A percentile compares a stretch with the other conserved stretches of the same genome.
Conservation (phyloP, 2,329 filamentous ascomycete genomes). For the Reticulascus tulasneorum region DNA sequence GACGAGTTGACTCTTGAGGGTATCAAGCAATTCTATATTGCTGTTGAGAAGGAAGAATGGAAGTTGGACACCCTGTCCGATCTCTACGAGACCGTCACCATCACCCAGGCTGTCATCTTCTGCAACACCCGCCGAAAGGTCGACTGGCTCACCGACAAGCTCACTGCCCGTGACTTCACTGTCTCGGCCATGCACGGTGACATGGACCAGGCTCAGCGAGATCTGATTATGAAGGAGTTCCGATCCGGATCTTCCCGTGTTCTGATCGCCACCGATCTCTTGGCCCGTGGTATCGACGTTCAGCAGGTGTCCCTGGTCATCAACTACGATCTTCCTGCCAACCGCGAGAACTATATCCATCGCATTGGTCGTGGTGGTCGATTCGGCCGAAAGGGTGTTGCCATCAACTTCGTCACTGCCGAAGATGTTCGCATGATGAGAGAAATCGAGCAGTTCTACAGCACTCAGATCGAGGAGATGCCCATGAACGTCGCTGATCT, state of each 20-base stretch:
- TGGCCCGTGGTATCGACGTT: constrained; percentile 99
- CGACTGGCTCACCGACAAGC: constrained; percentile 99
- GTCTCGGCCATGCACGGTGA: constrained; percentile 99
- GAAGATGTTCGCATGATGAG: constrained; percentile 99
- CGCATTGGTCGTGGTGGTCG: constrained; percentile 98
- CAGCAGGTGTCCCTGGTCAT: constrained; percentile 99
- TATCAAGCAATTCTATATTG: constrained; percentile 99
- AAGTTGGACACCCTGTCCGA: constrained; percentile 99
- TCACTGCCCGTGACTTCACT: constrained; percentile 96
- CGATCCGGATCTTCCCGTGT: constrained; percentile 97
- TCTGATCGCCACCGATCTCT: constrained; percentile 93
- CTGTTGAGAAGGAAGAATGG: constrained; percentile 99
- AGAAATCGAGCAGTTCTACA: constrained; percentile 99
- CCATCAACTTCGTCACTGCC: constrained; percentile 99
- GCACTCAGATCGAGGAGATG: constrained; percentile 99
- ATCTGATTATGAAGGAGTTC: constrained; percentile 99
- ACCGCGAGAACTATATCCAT: constrained; percentile 99
- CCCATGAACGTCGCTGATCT: constrained; percentile 87
- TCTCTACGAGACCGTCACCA: constrained; percentile 98
- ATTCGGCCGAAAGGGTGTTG: constrained; percentile 99
- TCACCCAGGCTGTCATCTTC: constrained; percentile 99
- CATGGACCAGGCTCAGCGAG: constrained; percentile 97
- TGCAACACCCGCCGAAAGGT: constrained; percentile 99
- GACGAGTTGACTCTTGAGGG: constrained; percentile 98
- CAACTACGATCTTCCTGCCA: constrained; percentile 98